These are phyloP conservation scores for Russula earlei DNA, from an alignment of 768 basidiomycete genomes.

Conservation along the genomic window DNA sequence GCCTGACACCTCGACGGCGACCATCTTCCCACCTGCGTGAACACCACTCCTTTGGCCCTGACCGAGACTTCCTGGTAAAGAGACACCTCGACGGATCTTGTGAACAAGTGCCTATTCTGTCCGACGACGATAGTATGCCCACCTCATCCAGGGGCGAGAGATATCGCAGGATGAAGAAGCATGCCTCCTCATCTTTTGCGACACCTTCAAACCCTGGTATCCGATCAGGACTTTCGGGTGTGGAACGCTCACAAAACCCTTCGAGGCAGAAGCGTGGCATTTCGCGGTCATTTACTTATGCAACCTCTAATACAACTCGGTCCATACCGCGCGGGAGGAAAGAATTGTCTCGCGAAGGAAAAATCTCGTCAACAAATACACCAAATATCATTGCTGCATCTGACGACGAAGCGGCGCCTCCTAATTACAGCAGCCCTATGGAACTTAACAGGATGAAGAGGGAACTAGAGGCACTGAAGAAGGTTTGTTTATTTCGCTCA, in stretches of 20 bases:
- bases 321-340: background rate
- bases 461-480: constrained; percentile 50
- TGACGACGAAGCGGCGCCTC: constrained; percentile 9
- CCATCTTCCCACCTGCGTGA: constrained; percentile 8
- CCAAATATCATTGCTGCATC: background rate
- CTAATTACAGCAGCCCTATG: constrained; percentile 29
- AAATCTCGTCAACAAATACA: background rate
- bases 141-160: constrained; percentile 2
- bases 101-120: background rate
- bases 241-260: constrained; percentile 5
- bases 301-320: background rate
- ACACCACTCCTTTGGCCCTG: background rate
- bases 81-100: constrained; percentile 11
- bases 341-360: constrained; percentile 8
- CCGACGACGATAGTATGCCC: constrained; percentile 14
- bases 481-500: constrained; percentile 22
- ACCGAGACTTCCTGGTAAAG: constrained; percentile 8
- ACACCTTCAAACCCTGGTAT: background rate
- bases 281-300: constrained; percentile 11
- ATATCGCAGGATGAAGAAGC: constrained; percentile 15
- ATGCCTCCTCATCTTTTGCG: background rate
- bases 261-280: constrained; percentile 6
- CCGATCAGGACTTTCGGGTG: background rate
- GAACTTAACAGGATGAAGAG: constrained; percentile 47
- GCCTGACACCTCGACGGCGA: background rate